A percentile compares a stretch with the other conserved stretches of the same genome.
Conservation (phyloP, 139 green algal species). For the Picochlorum sp. region DNA sequence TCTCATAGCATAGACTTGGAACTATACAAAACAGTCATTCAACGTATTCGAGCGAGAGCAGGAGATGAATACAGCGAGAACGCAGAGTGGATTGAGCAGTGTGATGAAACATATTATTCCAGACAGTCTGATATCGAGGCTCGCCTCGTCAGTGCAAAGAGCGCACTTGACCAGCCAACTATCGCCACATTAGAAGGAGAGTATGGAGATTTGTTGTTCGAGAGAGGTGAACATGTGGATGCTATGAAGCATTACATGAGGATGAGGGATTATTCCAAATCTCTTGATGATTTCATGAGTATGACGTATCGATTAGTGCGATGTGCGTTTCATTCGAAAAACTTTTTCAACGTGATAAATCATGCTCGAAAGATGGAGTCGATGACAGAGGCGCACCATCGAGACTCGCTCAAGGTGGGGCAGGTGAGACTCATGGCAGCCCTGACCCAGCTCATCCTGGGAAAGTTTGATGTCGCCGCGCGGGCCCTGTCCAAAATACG, state of each 20-base stretch:
- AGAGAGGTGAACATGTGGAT: neutral
- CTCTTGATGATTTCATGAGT: neutral
- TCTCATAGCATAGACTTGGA: neutral
- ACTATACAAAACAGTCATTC: neutral
- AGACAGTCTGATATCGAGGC: neutral
- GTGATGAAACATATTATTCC: neutral
- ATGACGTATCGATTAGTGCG: neutral
- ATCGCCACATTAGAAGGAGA: neutral
- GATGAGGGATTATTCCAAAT: neutral
- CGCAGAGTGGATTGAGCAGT: neutral
- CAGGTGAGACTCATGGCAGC: no score
- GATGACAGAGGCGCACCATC: neutral
- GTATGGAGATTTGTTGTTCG: neutral
- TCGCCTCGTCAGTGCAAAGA: neutral
- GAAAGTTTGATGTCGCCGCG: no score
- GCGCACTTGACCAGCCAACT: neutral
- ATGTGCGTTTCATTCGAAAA: neutral
- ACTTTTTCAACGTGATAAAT: neutral
- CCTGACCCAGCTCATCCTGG: no score
- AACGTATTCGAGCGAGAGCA: neutral
- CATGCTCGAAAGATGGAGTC: neutral
- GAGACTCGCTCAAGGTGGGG: no score
- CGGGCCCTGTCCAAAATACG: no score
- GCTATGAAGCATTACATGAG: slow-evolving; percentile 1
- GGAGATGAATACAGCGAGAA: neutral